Base-by-base conservation (phyloP, 2,329 filamentous ascomycete species). In the Dactylellina haptotyla region DNA sequence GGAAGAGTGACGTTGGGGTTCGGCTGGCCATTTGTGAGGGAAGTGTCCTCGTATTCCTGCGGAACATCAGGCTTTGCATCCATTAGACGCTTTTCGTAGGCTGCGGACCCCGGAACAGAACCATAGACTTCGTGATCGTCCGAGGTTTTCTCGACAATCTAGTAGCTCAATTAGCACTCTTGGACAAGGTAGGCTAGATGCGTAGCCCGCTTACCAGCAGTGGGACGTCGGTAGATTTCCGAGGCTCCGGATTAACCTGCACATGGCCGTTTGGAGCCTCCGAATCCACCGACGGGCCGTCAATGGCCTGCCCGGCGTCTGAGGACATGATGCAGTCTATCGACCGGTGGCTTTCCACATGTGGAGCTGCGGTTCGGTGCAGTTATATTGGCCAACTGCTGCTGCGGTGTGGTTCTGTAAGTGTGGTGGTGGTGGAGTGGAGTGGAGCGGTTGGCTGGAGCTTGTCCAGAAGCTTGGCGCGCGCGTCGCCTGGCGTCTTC, bases 1-100 rank as follows among this genome's bases (percentile, higher is more conserved):
- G 41, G 46, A 26, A 45, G 18, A 1, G 30, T 37, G 12, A 48
- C 37, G 30, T 51, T 58, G 4, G 56, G 62, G 41, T 67, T 63
- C 25, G 56, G 61, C 20, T 67, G 56, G 20, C 57, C 50, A 26
- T 75, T 59, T n/a, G 57, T 69, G 9, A 54, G 20, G 4, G 57
- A 59, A 5, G 56, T 46, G 26, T 58, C 62, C 23, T 59, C 51
- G 20, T 59, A 75, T 41, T 75, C 80, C 61, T 85, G 85, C 77
- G 88, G 86, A 80, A 88, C 85, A 76, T 89, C 87, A 14, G 87
- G 86, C 51, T 83, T 81, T 12, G 87, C 87, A 79, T 89, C 87
- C 28, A 83, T 83, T 69, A 84, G 84, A 76, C 86, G 83, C 80
- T 84, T 82, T 37, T 84, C 79, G 77, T 88, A 86, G 10, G 86